Base-by-base conservation (phyloP, 352 stramenopile species). In the Pythium grandisporangium region DNA sequence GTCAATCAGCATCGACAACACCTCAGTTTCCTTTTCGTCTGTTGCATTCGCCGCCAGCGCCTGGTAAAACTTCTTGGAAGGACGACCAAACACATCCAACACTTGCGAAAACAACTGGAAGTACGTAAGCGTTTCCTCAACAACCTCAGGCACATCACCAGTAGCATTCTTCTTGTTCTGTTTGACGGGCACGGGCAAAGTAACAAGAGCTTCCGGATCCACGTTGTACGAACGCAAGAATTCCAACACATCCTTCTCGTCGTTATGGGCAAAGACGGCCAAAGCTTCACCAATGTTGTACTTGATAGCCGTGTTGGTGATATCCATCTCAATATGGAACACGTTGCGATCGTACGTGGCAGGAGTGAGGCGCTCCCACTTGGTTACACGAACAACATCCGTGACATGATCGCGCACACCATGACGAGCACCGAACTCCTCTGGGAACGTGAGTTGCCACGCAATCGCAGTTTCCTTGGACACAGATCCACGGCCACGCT, bases 281-380 rank as follows among this genome's bases (percentile, higher is more conserved):
- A 94, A 58, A 30, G 81, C 79, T 32, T 92, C 81, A 42, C 81
- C 81, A 42, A 90, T 89, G 36, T 69, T 63, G 70, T 94, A 94
- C 68, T 76, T 71, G 55, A 94, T 83, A 25, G 55, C 57, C 16
- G 70, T 85, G 58, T 78, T 77, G 17, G 51, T 80, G 38, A 83
- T 89, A 61, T 92, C 81, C 65, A 94, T 87, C 45, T 88, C 76
- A 35, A 92, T 43, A 56, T 92, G 81, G 62, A 90, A 88, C 26
- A 94, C 81, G 53, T 94, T 88, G 27, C 81, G 76, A 48, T 64
- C 70, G 63, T 94, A 94, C 51, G 86, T 74, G 11, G 42, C 46
- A 1, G 81, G 81, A 13, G 81, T 94, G 30, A 94, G 58, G 21
- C 81, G 73, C 48, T 84, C 58, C 66, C 75, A 88, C 44, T 85